phyloP scores from a whole-genome alignment of 2,329 filamentous ascomycete species.

The Domatiomyces globalis region DNA sequence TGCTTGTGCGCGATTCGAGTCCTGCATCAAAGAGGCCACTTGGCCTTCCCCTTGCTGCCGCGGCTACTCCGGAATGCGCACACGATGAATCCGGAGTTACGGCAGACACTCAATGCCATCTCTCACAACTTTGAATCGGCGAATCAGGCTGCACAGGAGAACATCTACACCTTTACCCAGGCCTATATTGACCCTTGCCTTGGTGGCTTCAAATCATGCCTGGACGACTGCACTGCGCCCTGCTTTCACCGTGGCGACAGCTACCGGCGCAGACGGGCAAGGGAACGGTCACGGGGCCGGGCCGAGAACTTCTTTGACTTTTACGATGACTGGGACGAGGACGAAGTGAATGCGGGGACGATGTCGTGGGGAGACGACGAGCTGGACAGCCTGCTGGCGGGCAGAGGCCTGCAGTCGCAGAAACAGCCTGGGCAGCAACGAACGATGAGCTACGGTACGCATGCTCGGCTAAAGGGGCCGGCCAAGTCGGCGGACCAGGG shows the following conservation, averaged over 20 bases:
- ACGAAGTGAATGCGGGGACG: conserved; percentile 39
- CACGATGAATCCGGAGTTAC: conserved; percentile 37
- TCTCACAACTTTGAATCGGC: conserved; percentile 79
- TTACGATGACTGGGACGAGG: conserved; percentile 88
- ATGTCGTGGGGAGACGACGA: conserved; percentile 72
- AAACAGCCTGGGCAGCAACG: conserved; percentile 56
- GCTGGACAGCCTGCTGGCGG: conserved; percentile 67
- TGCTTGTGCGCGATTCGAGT: not conserved
- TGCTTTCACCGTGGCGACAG: conserved; percentile 57
- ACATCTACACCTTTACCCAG: conserved; percentile 79
- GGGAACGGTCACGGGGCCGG: conserved; percentile 37
- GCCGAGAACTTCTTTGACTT: conserved; percentile 90
- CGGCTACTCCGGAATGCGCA: not conserved
- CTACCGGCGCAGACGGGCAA: conserved; percentile 52
- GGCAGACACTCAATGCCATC: conserved; percentile 86
- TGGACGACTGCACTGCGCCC: conserved; percentile 56
- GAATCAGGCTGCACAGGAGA: conserved; percentile 80
- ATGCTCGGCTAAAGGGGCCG: conserved; percentile 34
- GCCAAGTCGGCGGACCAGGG: conserved; percentile 45
- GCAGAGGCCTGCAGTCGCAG: conserved; percentile 33
- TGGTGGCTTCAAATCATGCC: conserved; percentile 46
- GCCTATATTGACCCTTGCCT: conserved; percentile 75
- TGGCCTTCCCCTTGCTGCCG: not conserved
- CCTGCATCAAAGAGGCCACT: not conserved
- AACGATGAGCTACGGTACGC: conserved; percentile 80